Evolutionary conservation across 106 monocot species (phyloP).

Genomic region (Dioscorea dumetorum): DNA sequence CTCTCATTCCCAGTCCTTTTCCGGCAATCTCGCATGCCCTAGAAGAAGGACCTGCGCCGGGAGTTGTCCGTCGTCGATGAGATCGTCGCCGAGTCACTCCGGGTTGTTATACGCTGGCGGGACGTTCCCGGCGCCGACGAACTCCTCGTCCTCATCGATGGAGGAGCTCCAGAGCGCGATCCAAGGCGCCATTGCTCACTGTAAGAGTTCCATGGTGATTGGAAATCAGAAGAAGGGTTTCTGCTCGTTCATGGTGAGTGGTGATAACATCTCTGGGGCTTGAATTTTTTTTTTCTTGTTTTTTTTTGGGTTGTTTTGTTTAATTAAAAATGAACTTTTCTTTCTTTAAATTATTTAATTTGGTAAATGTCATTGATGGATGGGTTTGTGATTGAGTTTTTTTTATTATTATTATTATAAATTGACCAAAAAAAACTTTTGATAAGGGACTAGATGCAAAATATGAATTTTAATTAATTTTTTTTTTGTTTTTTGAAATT

Average conservation of each 20-base stretch:
- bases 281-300: too few species aligned
- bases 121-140: neutral
- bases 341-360: too few species aligned
- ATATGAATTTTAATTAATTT: too few species aligned
- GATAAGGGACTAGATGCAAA: too few species aligned
- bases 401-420: too few species aligned
- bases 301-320: neutral
- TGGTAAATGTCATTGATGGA: too few species aligned
- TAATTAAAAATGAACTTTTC: too few species aligned
- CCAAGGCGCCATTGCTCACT: constrained; percentile 85
- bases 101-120: constrained; percentile 35
- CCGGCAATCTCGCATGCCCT: constrained; percentile 58
- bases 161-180: constrained; percentile 93
- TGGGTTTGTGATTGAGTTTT: too few species aligned
- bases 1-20: constrained; percentile 48
- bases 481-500: too few species aligned
- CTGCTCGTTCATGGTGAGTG: too few species aligned
- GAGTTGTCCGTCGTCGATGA: constrained; percentile 89
- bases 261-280: too few species aligned
- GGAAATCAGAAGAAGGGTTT: neutral
- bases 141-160: constrained; percentile 35
- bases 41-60: constrained; percentile 32
- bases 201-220: constrained; percentile 61
- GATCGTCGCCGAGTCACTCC: constrained; percentile 82
- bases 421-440: too few species aligned